Conservation (phyloP, 306 rosid species). For the Casuarina cunninghamiana region DNA sequence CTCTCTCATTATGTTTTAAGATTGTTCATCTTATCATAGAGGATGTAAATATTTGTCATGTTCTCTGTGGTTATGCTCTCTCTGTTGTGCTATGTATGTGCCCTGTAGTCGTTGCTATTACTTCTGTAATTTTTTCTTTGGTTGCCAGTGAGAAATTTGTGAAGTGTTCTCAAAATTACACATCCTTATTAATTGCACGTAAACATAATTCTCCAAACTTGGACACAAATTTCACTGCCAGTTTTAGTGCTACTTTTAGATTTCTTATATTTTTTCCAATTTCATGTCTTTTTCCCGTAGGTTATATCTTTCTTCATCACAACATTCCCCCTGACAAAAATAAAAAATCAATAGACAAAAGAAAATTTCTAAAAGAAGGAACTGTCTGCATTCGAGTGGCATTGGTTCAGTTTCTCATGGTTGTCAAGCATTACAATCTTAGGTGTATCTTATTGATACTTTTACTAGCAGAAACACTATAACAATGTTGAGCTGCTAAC, state of each 20-base stretch:
- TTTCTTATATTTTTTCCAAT: background rate
- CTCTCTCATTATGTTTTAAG: background rate
- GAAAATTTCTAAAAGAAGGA: background rate
- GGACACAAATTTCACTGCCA: background rate
- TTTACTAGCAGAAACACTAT: slow-evolving; percentile 27
- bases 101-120: background rate
- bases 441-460: background rate
- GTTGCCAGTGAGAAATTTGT: background rate
- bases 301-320: background rate
- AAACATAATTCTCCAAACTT: background rate
- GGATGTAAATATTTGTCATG: slow-evolving; percentile 8
- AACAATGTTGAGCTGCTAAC: slow-evolving; percentile 31
- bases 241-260: background rate
- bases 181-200: background rate
- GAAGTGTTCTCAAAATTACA: background rate
- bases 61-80: background rate
- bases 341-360: background rate
- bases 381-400: background rate
- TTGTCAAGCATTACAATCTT: slow-evolving; percentile 8
- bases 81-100: slow-evolving; percentile 10
- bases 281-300: background rate
- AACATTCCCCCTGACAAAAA: background rate
- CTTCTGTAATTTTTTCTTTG: background rate
- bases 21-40: background rate
- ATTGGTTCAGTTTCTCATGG: slow-evolving; percentile 18